These are phyloP conservation scores for Helicostylum pulchrum DNA, from an alignment of 192 early-diverging fungal species.

Conservation along the genomic window DNA sequence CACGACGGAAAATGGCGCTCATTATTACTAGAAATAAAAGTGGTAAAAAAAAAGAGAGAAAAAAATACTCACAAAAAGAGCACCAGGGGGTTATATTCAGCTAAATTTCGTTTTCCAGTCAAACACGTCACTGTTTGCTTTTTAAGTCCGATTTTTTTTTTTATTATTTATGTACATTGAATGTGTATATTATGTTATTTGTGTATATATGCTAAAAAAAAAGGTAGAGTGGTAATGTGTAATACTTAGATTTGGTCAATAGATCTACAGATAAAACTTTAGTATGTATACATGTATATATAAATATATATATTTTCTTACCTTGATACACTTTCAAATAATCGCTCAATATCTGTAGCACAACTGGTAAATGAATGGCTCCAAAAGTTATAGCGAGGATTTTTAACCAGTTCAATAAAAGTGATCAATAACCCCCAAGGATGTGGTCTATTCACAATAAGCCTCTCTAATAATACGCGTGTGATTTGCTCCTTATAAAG, in stretches of 20 bases:
- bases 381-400: conserved; percentile 68
- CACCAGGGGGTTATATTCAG: not conserved
- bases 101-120: not conserved
- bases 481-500: conserved; percentile 92
- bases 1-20: conserved; percentile 40
- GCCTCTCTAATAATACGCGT: conserved; percentile 89
- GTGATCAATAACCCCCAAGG: conserved; percentile 98
- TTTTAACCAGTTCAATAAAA: conserved; percentile 95
- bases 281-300: not conserved
- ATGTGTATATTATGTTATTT: not conserved
- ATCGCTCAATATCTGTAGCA: conserved; percentile 74
- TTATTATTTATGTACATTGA: not conserved
- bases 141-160: not conserved
- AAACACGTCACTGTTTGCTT: no score
- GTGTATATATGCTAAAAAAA: not conserved
- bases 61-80: not conserved
- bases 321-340: conserved; percentile 69
- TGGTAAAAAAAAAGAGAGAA: not conserved
- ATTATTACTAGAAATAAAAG: conserved; percentile 16
- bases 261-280: conserved; percentile 13
- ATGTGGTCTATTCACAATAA: conserved; percentile 94
- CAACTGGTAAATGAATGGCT: conserved; percentile 58
- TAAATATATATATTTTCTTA: conserved; percentile 13
- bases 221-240: not conserved
- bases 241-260: conserved; percentile 25